Base-by-base conservation (phyloP, 1,284 basidiomycete genomes). In the Ustilago vetiveriae region DNA sequence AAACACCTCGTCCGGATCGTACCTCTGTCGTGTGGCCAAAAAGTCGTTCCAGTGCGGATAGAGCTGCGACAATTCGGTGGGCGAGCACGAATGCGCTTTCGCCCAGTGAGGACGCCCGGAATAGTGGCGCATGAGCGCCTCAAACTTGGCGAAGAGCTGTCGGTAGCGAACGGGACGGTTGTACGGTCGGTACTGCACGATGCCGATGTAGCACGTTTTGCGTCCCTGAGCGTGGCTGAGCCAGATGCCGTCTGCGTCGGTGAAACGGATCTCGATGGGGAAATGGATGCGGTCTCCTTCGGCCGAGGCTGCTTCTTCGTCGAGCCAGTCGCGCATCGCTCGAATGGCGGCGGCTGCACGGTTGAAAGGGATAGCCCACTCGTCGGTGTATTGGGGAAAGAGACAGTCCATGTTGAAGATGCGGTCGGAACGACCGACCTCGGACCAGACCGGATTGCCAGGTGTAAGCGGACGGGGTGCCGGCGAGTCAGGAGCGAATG, bases 41-140 rank as follows among this genome's bases (percentile, higher is more conserved):
- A 94, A 98, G 67, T 92, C 89, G 71, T 88, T 86, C 83, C 95
- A 94, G 56, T 87, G 87, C 26, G 94, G 91, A 83, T 97, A 98
- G 23, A 91, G 84, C 60, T 80, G 79, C 53, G 87, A 86, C 52
- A 97, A 85, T 40, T 85, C 84, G 38, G 86, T 85, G 0, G 91
- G 91, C 39, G 86, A 85, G 48, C 94, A 86, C 21, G 85, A 84
- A 82, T 98, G 95, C 21, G 92, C 88, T 84, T 98, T 98, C 0
- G 94, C 96, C 95, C 95, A 98, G 85, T 98, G 95, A 4, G 95
- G 94, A 52, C 92, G 87, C 8, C 94, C 94, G 42, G 87, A 86
- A 83, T 94, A 88, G 33, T 86, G 85, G 29, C 86, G 82, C 71
- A 95, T 82, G 72, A 96, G 90, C 16, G 83, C 78, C 79, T 95